A percentile compares a stretch with the other conserved stretches of the same genome.
Evolutionary conservation across 208 protist genomes (phyloP).

Genomic region (Phytomonas sp.): DNA sequence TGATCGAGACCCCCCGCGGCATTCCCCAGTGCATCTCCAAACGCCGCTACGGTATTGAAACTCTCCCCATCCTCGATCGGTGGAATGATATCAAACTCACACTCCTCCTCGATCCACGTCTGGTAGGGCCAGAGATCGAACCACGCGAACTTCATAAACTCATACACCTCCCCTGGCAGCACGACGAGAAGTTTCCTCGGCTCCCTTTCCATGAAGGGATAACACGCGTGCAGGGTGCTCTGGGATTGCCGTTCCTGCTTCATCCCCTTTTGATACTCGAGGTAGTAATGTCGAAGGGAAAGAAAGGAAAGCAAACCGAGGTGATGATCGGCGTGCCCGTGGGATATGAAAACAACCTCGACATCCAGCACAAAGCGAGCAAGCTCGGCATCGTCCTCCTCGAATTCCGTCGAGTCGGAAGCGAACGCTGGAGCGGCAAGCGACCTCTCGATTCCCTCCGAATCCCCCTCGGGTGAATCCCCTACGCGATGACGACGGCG

Average conservation of each 20-base stretch:
- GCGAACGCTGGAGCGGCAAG: neutral
- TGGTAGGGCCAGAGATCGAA: conserved; percentile 24
- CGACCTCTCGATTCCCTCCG: too few species aligned
- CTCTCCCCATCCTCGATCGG: neutral
- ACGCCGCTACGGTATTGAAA: neutral
- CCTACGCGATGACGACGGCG: conserved; percentile 13
- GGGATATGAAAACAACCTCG: conserved; percentile 78
- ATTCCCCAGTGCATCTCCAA: neutral
- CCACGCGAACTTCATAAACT: conserved; percentile 55
- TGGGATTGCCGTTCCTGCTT: neutral
- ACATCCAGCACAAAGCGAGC: conserved; percentile 36
- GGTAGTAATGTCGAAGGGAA: conserved; percentile 28
- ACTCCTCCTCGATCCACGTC: conserved; percentile 41
- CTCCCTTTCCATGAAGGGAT: neutral
- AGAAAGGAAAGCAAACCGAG: conserved; percentile 70
- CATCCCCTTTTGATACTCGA: neutral
- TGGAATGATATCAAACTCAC: conserved; percentile 54
- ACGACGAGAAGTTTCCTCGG: conserved; percentile 39
- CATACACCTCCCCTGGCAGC: conserved; percentile 64
- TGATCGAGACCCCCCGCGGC: neutral
- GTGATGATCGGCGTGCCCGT: conserved; percentile 86
- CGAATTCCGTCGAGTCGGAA: neutral
- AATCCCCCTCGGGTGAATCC: too few species aligned
- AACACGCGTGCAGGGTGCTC: neutral
- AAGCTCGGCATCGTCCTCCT: neutral